Evolutionary conservation across 768 basidiomycete species (phyloP), one percentile per base, ranked within the genome.

Genomic region (Neoboletus subvelutipes): DNA sequence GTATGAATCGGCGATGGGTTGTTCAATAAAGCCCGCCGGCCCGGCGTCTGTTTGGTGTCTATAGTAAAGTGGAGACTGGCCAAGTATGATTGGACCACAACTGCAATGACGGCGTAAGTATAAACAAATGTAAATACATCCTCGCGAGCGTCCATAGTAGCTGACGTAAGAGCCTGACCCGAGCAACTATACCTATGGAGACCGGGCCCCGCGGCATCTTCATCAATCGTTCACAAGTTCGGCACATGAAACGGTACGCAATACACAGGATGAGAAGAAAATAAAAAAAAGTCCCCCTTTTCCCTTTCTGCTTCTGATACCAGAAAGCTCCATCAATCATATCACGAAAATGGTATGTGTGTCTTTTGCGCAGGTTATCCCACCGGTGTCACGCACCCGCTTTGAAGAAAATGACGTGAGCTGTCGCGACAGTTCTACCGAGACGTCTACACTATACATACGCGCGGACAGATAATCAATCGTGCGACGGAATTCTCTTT

Each of bases 201-300:
- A 42, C 22, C 41, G 12, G 41, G 20, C 10, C 12, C 33, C 33
- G 33, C 31, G 10, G 12, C 40, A 15, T 24, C 40, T 20, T 6
- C 18, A 39, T 39, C 18, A 41, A 36, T 36, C 15, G 34, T 36
- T 36, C 0, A 17, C 34, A 2, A 36, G 6, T 36, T 17, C 15
- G 6, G 15, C 34, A 11, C 37, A 24, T 60, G 59, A 60, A 60
- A 60, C 58, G 29, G 24, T 18, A 20, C 26, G 8, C 7, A n/a
- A 17, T 1, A 45, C 45, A 28, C 11, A 18, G 28, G n/a, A n/a
- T n/a, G n/a, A n/a, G n/a, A n/a, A n/a, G n/a, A n/a, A n/a, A n/a
- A n/a, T n/a, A n/a, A n/a, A n/a, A n/a, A n/a, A n/a, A n/a, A n/a
- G n/a, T 24, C 26, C n/a, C n/a, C 26, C 12, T 22, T 9, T 60